A percentile compares a stretch with the other conserved stretches of the same genome.
phyloP scores from a whole-genome alignment of 805 yeast genomes.

The Kluyveromyces siamensis region DNA sequence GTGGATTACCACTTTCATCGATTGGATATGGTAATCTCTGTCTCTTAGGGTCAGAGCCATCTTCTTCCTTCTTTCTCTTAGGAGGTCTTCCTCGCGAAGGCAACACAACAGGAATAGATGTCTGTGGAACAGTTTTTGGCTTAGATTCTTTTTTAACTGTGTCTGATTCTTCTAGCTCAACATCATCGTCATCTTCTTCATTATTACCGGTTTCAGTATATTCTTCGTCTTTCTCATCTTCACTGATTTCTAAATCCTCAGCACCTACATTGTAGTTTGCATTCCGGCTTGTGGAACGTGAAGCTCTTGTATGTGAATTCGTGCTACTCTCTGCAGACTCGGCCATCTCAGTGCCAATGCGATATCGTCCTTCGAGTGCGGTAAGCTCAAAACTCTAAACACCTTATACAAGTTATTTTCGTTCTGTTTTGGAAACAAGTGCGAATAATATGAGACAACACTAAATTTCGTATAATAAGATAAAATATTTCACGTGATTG shows the following conservation, averaged over 20 bases:
- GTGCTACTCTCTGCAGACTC: neutral
- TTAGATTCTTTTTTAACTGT: constrained; percentile 13
- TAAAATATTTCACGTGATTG: neutral
- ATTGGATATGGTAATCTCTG: constrained; percentile 37
- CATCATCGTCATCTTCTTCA: constrained; percentile 18
- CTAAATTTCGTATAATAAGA: neutral
- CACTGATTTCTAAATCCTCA: constrained; percentile 25
- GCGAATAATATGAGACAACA: neutral
- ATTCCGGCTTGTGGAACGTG: constrained; percentile 14
- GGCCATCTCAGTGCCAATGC: neutral
- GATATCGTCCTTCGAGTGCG: neutral
- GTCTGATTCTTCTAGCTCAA: constrained; percentile 11
- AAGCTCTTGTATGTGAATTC: constrained; percentile 8
- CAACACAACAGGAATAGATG: constrained; percentile 7
- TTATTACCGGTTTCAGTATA: constrained; percentile 23
- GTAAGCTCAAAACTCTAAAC: too few relatives aligned
- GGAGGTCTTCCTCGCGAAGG: constrained; percentile 21
- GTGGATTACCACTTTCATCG: constrained; percentile 63
- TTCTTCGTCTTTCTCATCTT: constrained; percentile 23
- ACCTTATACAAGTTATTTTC: too few relatives aligned
- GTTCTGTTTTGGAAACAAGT: neutral
- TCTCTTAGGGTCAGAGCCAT: constrained; percentile 21
- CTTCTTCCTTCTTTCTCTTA: constrained; percentile 10
- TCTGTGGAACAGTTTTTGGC: constrained; percentile 14
- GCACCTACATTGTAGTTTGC: constrained; percentile 24